A percentile compares a stretch with the other conserved stretches of the same genome.
Conservation (phyloP, 2,329 filamentous ascomycete species). For the Albophoma yamanashiensis region DNA sequence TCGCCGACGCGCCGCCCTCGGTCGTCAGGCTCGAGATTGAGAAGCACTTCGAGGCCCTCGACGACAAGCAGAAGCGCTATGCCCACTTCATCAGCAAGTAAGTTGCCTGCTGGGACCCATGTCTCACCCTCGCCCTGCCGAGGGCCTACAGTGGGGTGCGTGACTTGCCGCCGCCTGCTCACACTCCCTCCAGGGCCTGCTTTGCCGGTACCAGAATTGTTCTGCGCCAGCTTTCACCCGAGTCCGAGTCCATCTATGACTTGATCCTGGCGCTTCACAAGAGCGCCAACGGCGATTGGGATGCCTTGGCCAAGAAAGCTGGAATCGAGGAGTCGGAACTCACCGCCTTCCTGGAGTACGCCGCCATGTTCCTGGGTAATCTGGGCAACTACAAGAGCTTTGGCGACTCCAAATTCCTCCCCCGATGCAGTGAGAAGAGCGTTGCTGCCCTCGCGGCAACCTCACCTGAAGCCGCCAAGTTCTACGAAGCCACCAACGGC, state of each 20-base stretch:
- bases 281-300: constrained; percentile 59
- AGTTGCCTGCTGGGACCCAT: constrained; percentile 9
- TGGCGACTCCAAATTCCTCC: constrained; percentile 76
- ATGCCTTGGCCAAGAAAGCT: constrained; percentile 51
- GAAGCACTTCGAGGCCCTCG: constrained; percentile 77
- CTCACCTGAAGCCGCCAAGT: constrained; percentile 47
- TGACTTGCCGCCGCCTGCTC: neutral
- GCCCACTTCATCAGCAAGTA: constrained; percentile 81
- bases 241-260: constrained; percentile 73
- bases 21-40: constrained; percentile 84
- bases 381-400: constrained; percentile 81
- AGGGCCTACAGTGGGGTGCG: neutral
- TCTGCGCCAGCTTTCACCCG: constrained; percentile 71
- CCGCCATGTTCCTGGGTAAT: constrained; percentile 70
- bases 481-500: constrained; percentile 58
- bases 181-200: constrained; percentile 47
- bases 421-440: constrained; percentile 52
- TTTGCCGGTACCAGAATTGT: constrained; percentile 69
- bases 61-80: constrained; percentile 74
- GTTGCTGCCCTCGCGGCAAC: constrained; percentile 55
- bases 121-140: neutral
- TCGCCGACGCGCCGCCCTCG: constrained; percentile 82
- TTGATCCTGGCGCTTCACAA: constrained; percentile 66
- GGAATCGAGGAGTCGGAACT: constrained; percentile 54
- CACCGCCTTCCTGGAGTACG: constrained; percentile 63